Conservation (phyloP, 108 stramenopile genomes). For the Fragilaria crotonensis region DNA sequence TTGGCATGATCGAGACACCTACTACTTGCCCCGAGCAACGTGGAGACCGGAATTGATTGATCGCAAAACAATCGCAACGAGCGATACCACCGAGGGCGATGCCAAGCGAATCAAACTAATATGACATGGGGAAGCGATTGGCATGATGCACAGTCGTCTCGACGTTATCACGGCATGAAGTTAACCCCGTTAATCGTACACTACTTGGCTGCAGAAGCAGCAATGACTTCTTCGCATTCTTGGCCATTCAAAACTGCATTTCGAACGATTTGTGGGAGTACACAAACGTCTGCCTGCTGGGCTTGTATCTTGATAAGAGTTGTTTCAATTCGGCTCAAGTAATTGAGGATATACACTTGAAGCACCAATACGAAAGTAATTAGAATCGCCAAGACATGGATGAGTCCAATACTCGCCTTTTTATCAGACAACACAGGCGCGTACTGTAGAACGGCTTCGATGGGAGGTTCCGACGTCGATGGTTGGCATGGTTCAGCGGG, state of each 20-base stretch:
- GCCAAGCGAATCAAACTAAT: not conserved
- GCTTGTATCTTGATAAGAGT: not conserved
- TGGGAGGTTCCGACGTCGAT: not conserved
- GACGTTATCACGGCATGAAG: too few relatives aligned
- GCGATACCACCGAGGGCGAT: not conserved
- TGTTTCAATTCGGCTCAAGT: not conserved
- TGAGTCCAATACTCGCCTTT: not conserved
- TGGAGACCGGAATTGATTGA: slow-evolving; percentile 33
- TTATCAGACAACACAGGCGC: not conserved
- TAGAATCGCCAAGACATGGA: not conserved
- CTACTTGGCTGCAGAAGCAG: too few relatives aligned
- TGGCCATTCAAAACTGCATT: not conserved
- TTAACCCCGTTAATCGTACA: too few relatives aligned
- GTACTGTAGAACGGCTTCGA: not conserved
- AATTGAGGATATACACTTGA: slow-evolving; percentile 8
- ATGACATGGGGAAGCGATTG: not conserved
- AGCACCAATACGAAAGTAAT: slow-evolving; percentile 8
- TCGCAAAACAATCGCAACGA: not conserved
- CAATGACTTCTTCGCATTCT: not conserved
- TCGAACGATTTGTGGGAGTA: not conserved
- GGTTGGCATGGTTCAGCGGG: not conserved
- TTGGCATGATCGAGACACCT: slow-evolving; percentile 85
- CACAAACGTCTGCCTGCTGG: not conserved
- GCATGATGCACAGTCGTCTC: too few relatives aligned
- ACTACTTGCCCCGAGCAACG: slow-evolving; percentile 75